Evolutionary conservation across 1,139 yeast species (phyloP), one percentile per base, ranked within the genome.

Genomic region (Ashbya aceris): DNA sequence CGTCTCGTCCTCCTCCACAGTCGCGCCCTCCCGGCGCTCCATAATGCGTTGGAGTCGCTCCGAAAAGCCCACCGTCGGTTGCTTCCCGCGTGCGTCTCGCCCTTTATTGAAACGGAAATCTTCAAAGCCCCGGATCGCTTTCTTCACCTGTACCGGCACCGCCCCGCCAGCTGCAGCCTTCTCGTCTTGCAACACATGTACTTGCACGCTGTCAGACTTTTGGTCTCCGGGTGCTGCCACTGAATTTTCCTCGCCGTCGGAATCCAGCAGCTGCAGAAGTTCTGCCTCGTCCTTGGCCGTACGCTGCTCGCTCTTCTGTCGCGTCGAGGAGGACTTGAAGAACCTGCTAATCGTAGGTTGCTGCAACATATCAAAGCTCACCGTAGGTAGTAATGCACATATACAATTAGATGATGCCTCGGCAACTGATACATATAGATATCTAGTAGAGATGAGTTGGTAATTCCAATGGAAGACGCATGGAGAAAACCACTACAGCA

Each of bases 311-410:
- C 10, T 33, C 14, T 11, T 35, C 27, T 23, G 30, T 2, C 36
- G 49, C 4, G 30, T 11, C n/a, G 30, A 33, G 9, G 40, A 37
- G 12, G 49, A 30, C 45, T 52, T 58, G 42, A 58, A 58, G 39
- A 57, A 58, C 41, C 45, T 50, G 40, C 61, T 58, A 8, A 58
- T 58, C 10, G 53, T 46, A 3, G 59, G 55, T 40, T 58, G 62
- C 13, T 40, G 40, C 11, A 46, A 43, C 59, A 54, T 54, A 12
- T 12, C 20, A 12, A 27, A 31, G 23, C 23, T 17, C 23, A 17
- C 23, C 23, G 23, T 17, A 17, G 23, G 23, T 17, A 17, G 3
- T 17, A 17, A 17, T 17, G 23, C 23, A 17, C 23, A 17, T 17
- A 17, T 17, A 17, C 23, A 17, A 17, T 17, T 17, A 17, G 23